These are phyloP conservation scores for Spiromastix sp. DNA, from an alignment of 2,329 filamentous ascomycete species.

Conservation along the genomic window DNA sequence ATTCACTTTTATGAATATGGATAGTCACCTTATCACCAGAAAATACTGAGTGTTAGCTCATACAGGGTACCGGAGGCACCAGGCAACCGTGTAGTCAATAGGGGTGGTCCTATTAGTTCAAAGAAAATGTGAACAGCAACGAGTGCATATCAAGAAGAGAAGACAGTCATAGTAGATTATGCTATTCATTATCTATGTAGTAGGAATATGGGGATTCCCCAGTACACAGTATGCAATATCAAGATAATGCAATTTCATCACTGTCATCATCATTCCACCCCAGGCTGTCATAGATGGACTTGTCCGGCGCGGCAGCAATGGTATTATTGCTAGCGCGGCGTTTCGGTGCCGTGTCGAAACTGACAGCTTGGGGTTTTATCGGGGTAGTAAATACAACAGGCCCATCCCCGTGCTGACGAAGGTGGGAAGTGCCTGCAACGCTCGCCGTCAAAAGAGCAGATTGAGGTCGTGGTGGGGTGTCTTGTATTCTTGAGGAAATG, in stretches of 20 bases:
- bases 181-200: too few species aligned
- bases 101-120: too few species aligned
- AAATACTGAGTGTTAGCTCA: too few species aligned
- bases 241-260: slow-evolving; percentile 11
- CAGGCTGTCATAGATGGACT: slow-evolving; percentile 33
- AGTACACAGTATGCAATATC: too few species aligned
- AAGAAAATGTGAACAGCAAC: too few species aligned
- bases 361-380: neutral
- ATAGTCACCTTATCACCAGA: too few species aligned
- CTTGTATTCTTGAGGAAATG: slow-evolving; percentile 7
- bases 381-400: slow-evolving; percentile 4
- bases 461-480: slow-evolving; percentile 10
- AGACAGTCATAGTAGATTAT: too few species aligned
- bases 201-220: too few species aligned
- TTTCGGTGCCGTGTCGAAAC: neutral
- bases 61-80: too few species aligned
- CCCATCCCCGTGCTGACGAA: neutral
- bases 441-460: neutral
- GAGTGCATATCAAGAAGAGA: too few species aligned
- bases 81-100: too few species aligned
- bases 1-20: too few species aligned
- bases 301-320: slow-evolving; percentile 19
- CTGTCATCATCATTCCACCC: slow-evolving; percentile 33
- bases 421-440: neutral
- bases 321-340: neutral